Evolutionary conservation across 768 basidiomycete genomes (phyloP), one percentile per base, ranked within the genome.

Genomic region (Antrodiella citrinella): DNA sequence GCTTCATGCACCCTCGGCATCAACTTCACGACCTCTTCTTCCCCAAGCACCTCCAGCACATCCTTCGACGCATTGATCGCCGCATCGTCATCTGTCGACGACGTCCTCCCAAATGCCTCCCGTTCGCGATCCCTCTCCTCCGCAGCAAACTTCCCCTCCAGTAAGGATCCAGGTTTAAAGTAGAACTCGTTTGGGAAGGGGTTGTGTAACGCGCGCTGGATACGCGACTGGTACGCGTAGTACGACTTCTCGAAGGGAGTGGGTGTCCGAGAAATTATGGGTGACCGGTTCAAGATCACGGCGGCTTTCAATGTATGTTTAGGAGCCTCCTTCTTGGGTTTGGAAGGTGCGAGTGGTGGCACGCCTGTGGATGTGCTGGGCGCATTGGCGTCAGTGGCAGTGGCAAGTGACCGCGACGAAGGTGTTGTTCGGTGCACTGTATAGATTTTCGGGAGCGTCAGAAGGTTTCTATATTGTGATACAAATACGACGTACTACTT

Each of bases 121-220:
- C 72, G 69, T 59, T 93, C 91, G 45, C 87, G 77, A 52, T 74
- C 70, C 43, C 79, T 76, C 60, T 93, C 86, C 62, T 92, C 86
- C 45, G 80, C 66, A 44, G 75, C 81, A 67, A 91, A 95, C 35
- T 86, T 78, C 12, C 82, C 80, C 64, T 93, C 86, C 24, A 93
- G 77, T 13, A 89, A 73, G 0, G 92, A 88, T 7, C 93, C 93
- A 45, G 83, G 83, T 68, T 92, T 92, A 76, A 95, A 95, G 71
- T 94, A 97, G 68, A 95, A 91, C 44, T 92, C 84, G 51, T 80
- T 73, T 15, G 93, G 89, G 64, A 91, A 84, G 0, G 93, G 93
- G 57, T 91, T 90, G 63, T 86, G 85, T 44, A 97, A 70, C 2
- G 92, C 85, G 56, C 89, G 84, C 59, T 82, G 79, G 61, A 97